Evolutionary conservation across 495 filamentous ascomycete species (phyloP).

Genomic region (Corynascus novoguineensis): DNA sequence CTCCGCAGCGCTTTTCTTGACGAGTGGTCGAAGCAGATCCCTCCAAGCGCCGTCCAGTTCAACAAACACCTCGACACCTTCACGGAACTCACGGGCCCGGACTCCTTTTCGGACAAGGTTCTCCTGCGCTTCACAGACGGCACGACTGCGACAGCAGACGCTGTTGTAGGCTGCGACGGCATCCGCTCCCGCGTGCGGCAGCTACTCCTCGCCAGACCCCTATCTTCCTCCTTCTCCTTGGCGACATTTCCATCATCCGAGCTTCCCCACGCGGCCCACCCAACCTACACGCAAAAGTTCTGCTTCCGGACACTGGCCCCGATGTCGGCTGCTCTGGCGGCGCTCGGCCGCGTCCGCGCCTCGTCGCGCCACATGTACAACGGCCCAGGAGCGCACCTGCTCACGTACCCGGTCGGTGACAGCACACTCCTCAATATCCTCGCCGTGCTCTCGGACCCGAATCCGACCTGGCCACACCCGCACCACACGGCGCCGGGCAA

Average conservation of each 20-base stretch:
- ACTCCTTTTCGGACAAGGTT: slow-evolving; percentile 14
- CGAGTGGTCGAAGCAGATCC: slow-evolving; percentile 34
- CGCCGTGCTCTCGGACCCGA: slow-evolving; percentile 33
- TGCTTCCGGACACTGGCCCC: slow-evolving; percentile 41
- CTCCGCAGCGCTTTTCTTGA: slow-evolving; percentile 39
- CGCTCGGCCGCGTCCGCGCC: slow-evolving; percentile 25
- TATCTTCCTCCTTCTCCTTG: too few species aligned
- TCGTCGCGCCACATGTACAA: slow-evolving; percentile 40
- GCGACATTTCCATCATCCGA: background rate
- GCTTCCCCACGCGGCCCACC: slow-evolving; percentile 23
- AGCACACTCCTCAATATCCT: slow-evolving; percentile 37
- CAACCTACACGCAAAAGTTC: slow-evolving; percentile 37
- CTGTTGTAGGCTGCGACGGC: slow-evolving; percentile 45
- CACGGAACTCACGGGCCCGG: background rate
- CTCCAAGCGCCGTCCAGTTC: slow-evolving; percentile 25
- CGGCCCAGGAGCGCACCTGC: slow-evolving; percentile 34
- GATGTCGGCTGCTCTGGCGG: slow-evolving; percentile 30
- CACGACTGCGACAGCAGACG: slow-evolving; percentile 27
- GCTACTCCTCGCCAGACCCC: slow-evolving; percentile 26
- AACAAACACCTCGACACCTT: slow-evolving; percentile 28
- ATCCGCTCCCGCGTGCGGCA: slow-evolving; percentile 39
- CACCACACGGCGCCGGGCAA: slow-evolving; percentile 29
- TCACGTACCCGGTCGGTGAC: slow-evolving; percentile 39
- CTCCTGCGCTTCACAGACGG: slow-evolving; percentile 34
- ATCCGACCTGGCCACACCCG: slow-evolving; percentile 29